Evolutionary conservation across 2,329 filamentous ascomycete genomes (phyloP), one percentile per base, ranked within the genome.

Genomic region (Stemphylium vesicarium): DNA sequence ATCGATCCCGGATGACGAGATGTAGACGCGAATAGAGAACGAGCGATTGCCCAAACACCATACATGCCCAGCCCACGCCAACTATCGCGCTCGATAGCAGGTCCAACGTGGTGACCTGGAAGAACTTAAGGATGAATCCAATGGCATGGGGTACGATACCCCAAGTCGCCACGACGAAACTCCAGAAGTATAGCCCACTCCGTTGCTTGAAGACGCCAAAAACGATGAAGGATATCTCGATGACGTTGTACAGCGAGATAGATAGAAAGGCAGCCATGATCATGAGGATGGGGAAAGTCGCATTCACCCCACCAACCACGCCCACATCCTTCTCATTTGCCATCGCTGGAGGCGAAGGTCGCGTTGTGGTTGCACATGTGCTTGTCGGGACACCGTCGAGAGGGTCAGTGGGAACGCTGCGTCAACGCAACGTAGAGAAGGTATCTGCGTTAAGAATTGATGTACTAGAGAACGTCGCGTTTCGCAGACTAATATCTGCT

Each of bases 21-120:
- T 87, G 84, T 0, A 88, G 76, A 2, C 85, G 78, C 1, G 84
- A 87, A 71, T 84, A 88, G 0, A 88, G 73, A 1, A 88, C 85
- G 12, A 87, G 55, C 0, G 81, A 80, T 64, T 86, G 83, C 0
- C 85, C 85, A 0, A 84, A 85, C 0, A 87, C 81, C 82, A 87
- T 86, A 2, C 73, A 64, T 65, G 81, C 80, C 81, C 84, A 82
- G 7, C 83, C 64, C 3, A 63, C 35, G 18, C 38, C 52, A 35
- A 56, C 43, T 12, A 56, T 48, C 12, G 48, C n/a, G 49, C 56
- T 59, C 16, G 57, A 57, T 9, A 56, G 47, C 18, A 57, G 15
- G 35, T 56, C 44, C 6, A 53, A 75, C 72, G 43, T 51, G 20
- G 49, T 59, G 32, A 60, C 45, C 6, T 61, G 48, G 56, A 56